Conservation (phyloP, 1,139 yeast species). For the Geotrichum restrictum region DNA sequence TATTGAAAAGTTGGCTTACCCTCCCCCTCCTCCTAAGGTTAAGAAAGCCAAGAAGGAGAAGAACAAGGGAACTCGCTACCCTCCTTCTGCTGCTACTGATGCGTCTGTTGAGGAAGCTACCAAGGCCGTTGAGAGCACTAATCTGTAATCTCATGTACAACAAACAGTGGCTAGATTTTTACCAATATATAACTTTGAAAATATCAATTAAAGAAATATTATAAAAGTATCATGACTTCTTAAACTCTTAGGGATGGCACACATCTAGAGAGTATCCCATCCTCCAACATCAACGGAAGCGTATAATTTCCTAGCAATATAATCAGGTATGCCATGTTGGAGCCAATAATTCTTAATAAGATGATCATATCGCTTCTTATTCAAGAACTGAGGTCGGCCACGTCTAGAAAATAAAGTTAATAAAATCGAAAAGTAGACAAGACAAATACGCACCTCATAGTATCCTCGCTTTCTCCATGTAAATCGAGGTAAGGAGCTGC, state of each 20-base stretch:
- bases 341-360: slow-evolving; percentile 69
- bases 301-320: slow-evolving; percentile 75
- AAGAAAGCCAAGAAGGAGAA: slow-evolving; percentile 71
- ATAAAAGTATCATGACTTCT: background rate
- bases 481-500: slow-evolving; percentile 81
- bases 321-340: slow-evolving; percentile 72
- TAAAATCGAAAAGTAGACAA: slow-evolving; percentile 11
- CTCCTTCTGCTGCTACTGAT: slow-evolving; percentile 48
- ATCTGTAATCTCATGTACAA: slow-evolving; percentile 4
- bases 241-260: background rate
- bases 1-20: slow-evolving; percentile 76
- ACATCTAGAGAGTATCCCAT: slow-evolving; percentile 75
- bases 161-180: background rate
- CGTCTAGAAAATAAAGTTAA: slow-evolving; percentile 42
- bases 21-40: slow-evolving; percentile 57
- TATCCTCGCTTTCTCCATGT: slow-evolving; percentile 84
- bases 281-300: slow-evolving; percentile 83
- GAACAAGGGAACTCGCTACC: slow-evolving; percentile 81
- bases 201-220: background rate
- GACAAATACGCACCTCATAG: slow-evolving; percentile 39
- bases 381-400: slow-evolving; percentile 68
- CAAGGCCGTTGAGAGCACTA: slow-evolving; percentile 21
- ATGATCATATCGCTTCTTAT: slow-evolving; percentile 60
- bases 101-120: slow-evolving; percentile 35
- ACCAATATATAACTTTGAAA: slow-evolving; percentile 10